Base-by-base conservation (phyloP, 305 asterid species). In the Stenogyne calaminthoides region DNA sequence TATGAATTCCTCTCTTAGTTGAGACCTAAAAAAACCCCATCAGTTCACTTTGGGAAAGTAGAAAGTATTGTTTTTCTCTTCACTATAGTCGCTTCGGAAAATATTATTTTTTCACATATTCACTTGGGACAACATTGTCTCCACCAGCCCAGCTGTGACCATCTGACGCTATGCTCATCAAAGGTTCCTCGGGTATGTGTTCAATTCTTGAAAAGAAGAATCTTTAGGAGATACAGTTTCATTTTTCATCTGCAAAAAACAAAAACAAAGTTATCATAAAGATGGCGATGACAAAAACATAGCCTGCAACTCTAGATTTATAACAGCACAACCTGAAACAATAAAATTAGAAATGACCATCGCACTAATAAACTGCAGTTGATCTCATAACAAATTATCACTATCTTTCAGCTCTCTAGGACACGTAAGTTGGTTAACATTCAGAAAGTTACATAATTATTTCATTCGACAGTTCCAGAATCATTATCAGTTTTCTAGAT, bases 191-290 rank as follows among this genome's bases (percentile, higher is more conserved):
- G 55, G 10, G 74, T 59, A 76, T 16, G 57, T 80, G 79, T 62
- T 73, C 46, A 47, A 67, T 74, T 77, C 79, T 74, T 80, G 80
- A 73, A 58, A 49, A 72, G 87, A 73, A 73, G 74, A 82, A 63
- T 74, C 80, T 58, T 79, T 79, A 4, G 67, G 58, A 42, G 76
- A 63, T 56, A 60, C 39, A n/a, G 47, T 52, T 74, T 81, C 74
- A 40, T 58, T 72, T 32, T 74, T 37, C 66, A 64, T 66, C 84
- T 79, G 42, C 66, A 74, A 66, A 68, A 63, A 59, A 29, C 57
- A 72, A 69, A 54, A 39, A 7, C 12, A 19, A 70, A 18, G 36
- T 66, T 46, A 40, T 61, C 69, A 71, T 54, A 47, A 58, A 40
- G 32, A 76, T 0, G 57, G 37, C n/a, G 68, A 10, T 10, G 46